Conservation (phyloP, 2,329 filamentous ascomycete genomes). For the Cryphonectria naterciae region DNA sequence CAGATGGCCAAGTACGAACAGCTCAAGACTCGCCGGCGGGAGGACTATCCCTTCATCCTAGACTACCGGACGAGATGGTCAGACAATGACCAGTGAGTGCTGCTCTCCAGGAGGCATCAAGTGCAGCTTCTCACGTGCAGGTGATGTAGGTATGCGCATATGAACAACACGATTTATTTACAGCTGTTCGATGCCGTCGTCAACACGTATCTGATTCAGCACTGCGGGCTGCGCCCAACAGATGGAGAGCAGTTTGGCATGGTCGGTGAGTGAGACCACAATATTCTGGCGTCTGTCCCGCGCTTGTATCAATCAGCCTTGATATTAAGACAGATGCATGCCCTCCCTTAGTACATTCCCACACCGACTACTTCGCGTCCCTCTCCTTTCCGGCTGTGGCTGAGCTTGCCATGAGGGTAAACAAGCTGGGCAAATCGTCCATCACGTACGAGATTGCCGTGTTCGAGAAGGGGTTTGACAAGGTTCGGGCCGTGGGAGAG, state of each 20-base stretch:
- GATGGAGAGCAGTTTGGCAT: constrained; percentile 76
- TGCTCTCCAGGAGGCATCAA: background rate
- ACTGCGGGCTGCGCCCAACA: constrained; percentile 74
- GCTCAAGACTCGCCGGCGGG: constrained; percentile 66
- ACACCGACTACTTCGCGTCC: constrained; percentile 83
- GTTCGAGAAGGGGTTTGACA: constrained; percentile 74
- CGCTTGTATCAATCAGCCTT: background rate
- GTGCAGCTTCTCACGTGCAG: background rate
- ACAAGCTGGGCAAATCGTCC: constrained; percentile 82
- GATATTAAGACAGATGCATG: background rate
- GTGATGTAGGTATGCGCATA: constrained; percentile 70
- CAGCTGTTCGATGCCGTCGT: constrained; percentile 88
- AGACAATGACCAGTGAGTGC: constrained; percentile 34
- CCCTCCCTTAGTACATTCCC: constrained; percentile 65
- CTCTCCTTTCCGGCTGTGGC: constrained; percentile 81
- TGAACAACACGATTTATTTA: constrained; percentile 90
- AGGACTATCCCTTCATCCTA: constrained; percentile 77
- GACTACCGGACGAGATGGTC: constrained; percentile 89
- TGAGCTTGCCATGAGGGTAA: constrained; percentile 80
- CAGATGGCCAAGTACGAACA: constrained; percentile 41
- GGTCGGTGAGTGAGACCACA: constrained; percentile 46
- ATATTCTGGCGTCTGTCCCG: background rate
- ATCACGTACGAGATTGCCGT: constrained; percentile 89
- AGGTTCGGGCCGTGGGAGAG: constrained; percentile 81
- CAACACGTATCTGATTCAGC: constrained; percentile 83